phyloP scores from a whole-genome alignment of 768 basidiomycete species.

The Collybiopsis luxurians region DNA sequence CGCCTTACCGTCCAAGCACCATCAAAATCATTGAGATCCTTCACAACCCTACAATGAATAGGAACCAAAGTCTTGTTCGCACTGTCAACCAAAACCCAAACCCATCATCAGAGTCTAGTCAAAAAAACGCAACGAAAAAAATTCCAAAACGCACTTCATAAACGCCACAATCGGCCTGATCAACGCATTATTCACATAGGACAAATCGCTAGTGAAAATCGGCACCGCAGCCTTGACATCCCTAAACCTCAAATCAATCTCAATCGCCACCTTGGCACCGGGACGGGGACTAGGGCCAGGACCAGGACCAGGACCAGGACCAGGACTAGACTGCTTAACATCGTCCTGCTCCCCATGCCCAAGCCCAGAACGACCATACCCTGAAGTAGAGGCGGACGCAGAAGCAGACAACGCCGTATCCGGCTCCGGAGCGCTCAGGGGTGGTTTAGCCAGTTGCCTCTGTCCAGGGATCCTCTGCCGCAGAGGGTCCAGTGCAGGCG shows the following conservation, averaged over 20 bases:
- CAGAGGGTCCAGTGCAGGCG: conserved; percentile 33
- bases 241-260: conserved; percentile 92
- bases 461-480: conserved; percentile 77
- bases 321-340: too few species aligned
- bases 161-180: conserved; percentile 97
- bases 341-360: too few species aligned
- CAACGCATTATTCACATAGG: conserved; percentile 89
- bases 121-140: too few species aligned
- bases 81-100: conserved; percentile 36
- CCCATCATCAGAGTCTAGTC: not conserved
- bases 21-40: conserved; percentile 85
- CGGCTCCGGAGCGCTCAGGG: conserved; percentile 76
- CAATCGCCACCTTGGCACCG: conserved; percentile 70
- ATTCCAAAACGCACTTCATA: conserved; percentile 92
- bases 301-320: too few species aligned
- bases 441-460: conserved; percentile 81
- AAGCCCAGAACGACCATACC: too few species aligned
- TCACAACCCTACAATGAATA: conserved; percentile 86
- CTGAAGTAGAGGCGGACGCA: too few species aligned
- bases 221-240: conserved; percentile 96
- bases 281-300: too few species aligned
- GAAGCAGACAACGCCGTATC: conserved; percentile 35
- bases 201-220: conserved; percentile 83
- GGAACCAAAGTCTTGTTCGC: conserved; percentile 93
- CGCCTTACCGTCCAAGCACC: conserved; percentile 90